These are phyloP conservation scores for Acanthochlamys bracteata DNA, from an alignment of 106 monocot species.

Conservation along the genomic window DNA sequence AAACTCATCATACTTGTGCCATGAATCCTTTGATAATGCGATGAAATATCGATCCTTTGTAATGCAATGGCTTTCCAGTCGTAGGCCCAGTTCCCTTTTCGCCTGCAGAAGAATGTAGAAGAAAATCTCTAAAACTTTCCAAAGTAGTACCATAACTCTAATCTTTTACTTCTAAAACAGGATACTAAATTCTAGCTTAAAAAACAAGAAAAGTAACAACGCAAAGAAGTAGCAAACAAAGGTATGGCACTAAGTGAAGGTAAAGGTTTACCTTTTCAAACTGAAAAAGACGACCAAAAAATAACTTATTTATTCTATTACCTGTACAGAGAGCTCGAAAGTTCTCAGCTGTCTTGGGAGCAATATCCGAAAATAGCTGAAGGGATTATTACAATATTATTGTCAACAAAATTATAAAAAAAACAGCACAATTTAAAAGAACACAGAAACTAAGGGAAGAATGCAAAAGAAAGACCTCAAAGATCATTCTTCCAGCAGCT, in stretches of 20 bases:
- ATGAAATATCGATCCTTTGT: constrained; percentile 79
- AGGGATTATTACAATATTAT: neutral
- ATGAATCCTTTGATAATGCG: constrained; percentile 92
- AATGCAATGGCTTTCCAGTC: constrained; percentile 73
- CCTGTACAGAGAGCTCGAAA: constrained; percentile 57
- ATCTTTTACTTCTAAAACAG: too few relatives aligned
- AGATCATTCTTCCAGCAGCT: constrained; percentile 46
- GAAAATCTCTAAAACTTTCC: too few relatives aligned
- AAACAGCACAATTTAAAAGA: neutral
- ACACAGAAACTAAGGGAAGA: neutral
- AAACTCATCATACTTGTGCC: constrained; percentile 68
- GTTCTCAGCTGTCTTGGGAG: constrained; percentile 51
- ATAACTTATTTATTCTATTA: constrained; percentile 7
- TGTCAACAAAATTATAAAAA: neutral
- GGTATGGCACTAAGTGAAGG: too few relatives aligned
- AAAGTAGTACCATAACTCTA: too few relatives aligned
- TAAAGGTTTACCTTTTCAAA: too few relatives aligned
- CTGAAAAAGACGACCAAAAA: too few relatives aligned
- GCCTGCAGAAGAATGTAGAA: constrained; percentile 33
- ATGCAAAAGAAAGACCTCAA: constrained; percentile 44
- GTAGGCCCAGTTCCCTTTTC: constrained; percentile 59
- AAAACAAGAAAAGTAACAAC: too few relatives aligned
- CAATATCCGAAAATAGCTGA: constrained; percentile 46
- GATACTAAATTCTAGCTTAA: too few relatives aligned
- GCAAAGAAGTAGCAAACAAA: too few relatives aligned